These are phyloP conservation scores for Delitschia confertaspora DNA, from an alignment of 495 filamentous ascomycete genomes.

Conservation along the genomic window DNA sequence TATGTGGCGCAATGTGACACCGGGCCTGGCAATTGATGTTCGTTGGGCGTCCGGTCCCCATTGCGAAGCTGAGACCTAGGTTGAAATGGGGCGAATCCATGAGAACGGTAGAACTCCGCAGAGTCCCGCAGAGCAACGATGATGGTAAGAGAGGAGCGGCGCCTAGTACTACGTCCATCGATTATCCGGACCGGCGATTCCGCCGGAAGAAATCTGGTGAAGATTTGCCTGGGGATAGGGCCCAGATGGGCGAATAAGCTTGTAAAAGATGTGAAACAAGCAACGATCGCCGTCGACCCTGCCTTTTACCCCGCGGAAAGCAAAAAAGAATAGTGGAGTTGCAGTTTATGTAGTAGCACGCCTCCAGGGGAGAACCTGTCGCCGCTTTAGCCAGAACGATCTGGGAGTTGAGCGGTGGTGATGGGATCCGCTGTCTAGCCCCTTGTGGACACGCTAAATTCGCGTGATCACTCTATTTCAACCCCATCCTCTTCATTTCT, in stretches of 20 bases:
- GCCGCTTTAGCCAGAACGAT: conserved; percentile 18
- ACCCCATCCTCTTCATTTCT: conserved; percentile 21
- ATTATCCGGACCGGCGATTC: conserved; percentile 21
- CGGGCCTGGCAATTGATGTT: no score
- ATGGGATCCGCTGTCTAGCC: no score
- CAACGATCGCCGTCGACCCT: conserved; percentile 20
- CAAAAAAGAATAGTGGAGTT: no score
- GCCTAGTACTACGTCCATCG: background rate
- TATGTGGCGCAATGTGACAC: no score
- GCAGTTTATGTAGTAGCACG: background rate
- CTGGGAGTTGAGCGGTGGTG: conserved; percentile 1
- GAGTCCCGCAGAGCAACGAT: no score
- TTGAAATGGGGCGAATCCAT: no score
- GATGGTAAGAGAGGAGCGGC: no score
- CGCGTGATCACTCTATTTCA: conserved; percentile 26
- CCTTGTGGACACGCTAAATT: conserved; percentile 19
- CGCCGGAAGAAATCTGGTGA: conserved; percentile 20
- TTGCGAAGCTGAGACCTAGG: no score
- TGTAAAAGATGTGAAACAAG: conserved; percentile 14
- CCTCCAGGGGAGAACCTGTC: background rate
- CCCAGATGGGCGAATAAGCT: conserved; percentile 11
- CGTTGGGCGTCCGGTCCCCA: no score
- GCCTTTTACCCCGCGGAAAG: conserved; percentile 12
- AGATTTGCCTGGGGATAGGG: background rate
- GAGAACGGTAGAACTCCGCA: no score